Percentiles rank a stretch among this genome's conserved stretches.
Evolutionary conservation across 306 rosid genomes (phyloP).

Genomic region (Dalbergia cultrata): DNA sequence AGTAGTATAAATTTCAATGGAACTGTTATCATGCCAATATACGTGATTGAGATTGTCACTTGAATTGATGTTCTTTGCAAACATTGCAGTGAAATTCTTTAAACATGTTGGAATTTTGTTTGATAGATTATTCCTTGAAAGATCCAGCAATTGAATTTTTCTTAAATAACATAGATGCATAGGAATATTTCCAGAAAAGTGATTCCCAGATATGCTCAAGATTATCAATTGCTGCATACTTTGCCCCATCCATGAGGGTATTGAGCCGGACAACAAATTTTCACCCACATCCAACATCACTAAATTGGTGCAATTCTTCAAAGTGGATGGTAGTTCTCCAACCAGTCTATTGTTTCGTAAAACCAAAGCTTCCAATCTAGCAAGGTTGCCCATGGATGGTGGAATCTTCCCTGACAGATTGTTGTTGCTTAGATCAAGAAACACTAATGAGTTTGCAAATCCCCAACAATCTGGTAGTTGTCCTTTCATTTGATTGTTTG

Average conservation of each 20-base stretch:
- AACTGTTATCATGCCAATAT: not conserved
- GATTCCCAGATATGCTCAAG: constrained; percentile 5
- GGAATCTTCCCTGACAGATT: constrained; percentile 31
- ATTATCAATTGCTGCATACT: not conserved
- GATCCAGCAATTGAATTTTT: not conserved
- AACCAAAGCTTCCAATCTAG: constrained; percentile 7
- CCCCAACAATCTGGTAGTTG: constrained; percentile 17
- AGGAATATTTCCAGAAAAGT: not conserved
- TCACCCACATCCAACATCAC: not conserved
- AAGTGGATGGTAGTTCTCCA: constrained; percentile 21
- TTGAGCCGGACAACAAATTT: not conserved
- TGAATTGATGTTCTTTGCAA: not conserved
- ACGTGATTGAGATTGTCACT: not conserved
- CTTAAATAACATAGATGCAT: not conserved
- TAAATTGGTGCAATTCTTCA: not conserved
- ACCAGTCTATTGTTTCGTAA: constrained; percentile 8
- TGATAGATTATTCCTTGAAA: constrained; percentile 8
- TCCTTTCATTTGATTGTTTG: constrained; percentile 34
- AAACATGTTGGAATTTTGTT: constrained; percentile 3
- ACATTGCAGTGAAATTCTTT: constrained; percentile 1
- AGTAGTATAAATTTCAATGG: no score
- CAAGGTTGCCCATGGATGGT: not conserved
- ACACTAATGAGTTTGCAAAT: not conserved
- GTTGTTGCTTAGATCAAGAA: constrained; percentile 37
- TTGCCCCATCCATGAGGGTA: constrained; percentile 41